Conservation (phyloP, 2,329 filamentous ascomycete species). For the Phialemonium atrogriseum region DNA sequence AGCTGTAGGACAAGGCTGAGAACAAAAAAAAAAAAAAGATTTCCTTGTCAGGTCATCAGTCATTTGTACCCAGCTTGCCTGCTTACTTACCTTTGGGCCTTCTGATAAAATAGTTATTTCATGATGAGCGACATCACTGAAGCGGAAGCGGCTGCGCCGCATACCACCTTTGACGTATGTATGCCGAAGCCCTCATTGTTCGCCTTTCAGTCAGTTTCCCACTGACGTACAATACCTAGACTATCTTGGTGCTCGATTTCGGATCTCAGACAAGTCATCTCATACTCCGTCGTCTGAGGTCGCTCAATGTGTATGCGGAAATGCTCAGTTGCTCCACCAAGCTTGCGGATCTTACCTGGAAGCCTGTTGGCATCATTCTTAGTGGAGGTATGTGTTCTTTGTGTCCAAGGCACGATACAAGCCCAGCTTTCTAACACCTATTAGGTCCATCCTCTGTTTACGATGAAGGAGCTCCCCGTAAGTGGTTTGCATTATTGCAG, state of each 20-base stretch:
- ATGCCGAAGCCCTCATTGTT: no score
- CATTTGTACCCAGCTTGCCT: no score
- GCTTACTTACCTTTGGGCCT: no score
- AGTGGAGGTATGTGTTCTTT: constrained; percentile 49
- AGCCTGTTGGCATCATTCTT: constrained; percentile 76
- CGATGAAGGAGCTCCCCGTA: constrained; percentile 56
- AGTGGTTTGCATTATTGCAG: constrained; percentile 7
- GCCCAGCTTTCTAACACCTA: constrained; percentile 2
- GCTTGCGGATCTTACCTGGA: constrained; percentile 66
- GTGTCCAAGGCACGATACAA: not conserved
- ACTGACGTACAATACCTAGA: constrained; percentile 4
- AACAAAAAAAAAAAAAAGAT: no score
- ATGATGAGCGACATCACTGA: no score
- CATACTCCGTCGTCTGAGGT: constrained; percentile 8
- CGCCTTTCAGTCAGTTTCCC: no score
- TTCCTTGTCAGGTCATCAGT: no score
- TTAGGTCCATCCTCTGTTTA: constrained; percentile 60
- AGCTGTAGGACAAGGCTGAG: no score
- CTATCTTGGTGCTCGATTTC: constrained; percentile 9
- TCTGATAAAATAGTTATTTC: no score
- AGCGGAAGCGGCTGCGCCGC: not conserved
- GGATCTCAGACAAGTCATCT: constrained; percentile 8
- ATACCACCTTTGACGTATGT: not conserved
- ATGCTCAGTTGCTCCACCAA: constrained; percentile 85
- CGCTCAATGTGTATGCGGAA: constrained; percentile 55